Conservation (phyloP, 2,329 filamentous ascomycete genomes). For the Fusarium pseudonygamai region DNA sequence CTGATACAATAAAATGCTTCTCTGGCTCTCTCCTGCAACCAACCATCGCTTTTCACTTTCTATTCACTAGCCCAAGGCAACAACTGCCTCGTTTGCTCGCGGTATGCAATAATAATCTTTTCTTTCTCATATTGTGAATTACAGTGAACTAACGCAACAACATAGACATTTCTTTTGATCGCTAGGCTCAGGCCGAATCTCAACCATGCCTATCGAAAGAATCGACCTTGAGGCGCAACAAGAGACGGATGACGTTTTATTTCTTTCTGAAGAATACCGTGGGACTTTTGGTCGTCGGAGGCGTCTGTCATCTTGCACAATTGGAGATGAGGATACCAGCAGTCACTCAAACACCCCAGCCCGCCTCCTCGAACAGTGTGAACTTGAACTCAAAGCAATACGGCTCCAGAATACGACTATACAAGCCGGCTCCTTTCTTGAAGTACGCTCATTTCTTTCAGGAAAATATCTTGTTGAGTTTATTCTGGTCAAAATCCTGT, state of each 20-base stretch:
- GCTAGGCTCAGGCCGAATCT: neutral
- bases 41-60: neutral
- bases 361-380: constrained; percentile 31
- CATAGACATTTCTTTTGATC: neutral
- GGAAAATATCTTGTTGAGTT: constrained; percentile 46
- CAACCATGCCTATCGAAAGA: constrained; percentile 8
- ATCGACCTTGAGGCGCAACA: constrained; percentile 8
- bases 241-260: constrained; percentile 20
- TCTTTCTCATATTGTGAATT: neutral
- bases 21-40: neutral
- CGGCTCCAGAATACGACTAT: constrained; percentile 17
- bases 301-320: constrained; percentile 38
- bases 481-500: constrained; percentile 56
- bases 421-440: constrained; percentile 42
- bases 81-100: neutral
- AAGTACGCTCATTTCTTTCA: constrained; percentile 37
- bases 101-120: neutral
- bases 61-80: neutral
- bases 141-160: constrained; percentile 1
- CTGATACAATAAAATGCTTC: neutral
- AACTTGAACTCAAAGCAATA: constrained; percentile 35
- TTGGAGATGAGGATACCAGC: constrained; percentile 17
- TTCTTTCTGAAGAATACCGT: constrained; percentile 24
- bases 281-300: neutral
- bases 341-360: constrained; percentile 26